Percentiles rank a stretch among this genome's conserved stretches.
These are phyloP conservation scores for Thraustochytrium striatum DNA, from an alignment of 352 stramenopile species.

Conservation along the genomic window DNA sequence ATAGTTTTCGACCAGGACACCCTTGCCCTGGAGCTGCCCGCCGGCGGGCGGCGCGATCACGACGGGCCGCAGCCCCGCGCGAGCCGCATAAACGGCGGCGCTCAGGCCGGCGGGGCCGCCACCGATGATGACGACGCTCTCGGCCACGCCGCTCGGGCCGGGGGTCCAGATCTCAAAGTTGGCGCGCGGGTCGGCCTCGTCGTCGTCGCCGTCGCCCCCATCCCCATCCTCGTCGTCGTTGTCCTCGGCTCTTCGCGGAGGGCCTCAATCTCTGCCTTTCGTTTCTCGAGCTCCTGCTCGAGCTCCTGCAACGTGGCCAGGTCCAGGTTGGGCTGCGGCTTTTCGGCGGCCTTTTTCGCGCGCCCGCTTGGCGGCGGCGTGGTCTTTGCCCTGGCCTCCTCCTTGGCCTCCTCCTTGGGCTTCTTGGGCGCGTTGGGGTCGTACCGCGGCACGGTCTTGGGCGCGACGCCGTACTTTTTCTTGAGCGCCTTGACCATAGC, in stretches of 20 bases:
- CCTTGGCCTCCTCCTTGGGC: conserved; percentile 30
- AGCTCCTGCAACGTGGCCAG: conserved; percentile 64
- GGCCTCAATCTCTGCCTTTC: conserved; percentile 49
- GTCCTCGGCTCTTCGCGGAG: conserved; percentile 52
- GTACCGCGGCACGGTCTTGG: conserved; percentile 56
- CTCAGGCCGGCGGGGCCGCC: conserved; percentile 63
- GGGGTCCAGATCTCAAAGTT: neutral
- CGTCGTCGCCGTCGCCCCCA: conserved; percentile 3
- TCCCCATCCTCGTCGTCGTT: conserved; percentile 58
- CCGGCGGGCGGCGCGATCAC: conserved; percentile 65
- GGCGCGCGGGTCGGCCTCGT: neutral
- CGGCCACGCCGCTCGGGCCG: neutral
- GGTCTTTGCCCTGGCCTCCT: conserved; percentile 27
- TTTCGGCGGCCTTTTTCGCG: conserved; percentile 36
- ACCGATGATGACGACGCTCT: conserved; percentile 65
- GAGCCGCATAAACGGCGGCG: conserved; percentile 67
- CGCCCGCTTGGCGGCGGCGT: conserved; percentile 7
- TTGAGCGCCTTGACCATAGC: conserved; percentile 63
- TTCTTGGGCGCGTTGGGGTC: conserved; percentile 46
- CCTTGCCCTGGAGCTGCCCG: conserved; percentile 65
- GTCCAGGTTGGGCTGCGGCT: conserved; percentile 58
- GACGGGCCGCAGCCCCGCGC: conserved; percentile 60
- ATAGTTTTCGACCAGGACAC: conserved; percentile 72
- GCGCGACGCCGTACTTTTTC: conserved; percentile 65
- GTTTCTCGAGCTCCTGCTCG: conserved; percentile 63